phyloP scores from a whole-genome alignment of 75 land plant genomes.

The Larix kaempferi region DNA sequence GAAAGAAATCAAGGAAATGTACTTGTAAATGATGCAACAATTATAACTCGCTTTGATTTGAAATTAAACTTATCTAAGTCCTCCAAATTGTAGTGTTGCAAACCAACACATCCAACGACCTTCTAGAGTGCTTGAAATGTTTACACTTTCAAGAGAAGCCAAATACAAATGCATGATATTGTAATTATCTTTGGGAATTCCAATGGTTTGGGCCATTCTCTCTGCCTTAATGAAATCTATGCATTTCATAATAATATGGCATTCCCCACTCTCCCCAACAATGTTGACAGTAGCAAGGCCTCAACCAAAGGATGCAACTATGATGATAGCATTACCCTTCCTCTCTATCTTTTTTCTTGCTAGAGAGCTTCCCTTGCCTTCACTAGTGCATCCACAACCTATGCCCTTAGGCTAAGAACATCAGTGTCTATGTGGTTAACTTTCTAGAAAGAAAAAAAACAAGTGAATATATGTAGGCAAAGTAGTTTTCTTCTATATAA shows the following conservation, averaged over 20 bases:
- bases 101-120: conserved; percentile 61
- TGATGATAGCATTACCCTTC: conserved; percentile 76
- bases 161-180: conserved; percentile 96
- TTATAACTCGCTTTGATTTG: too few relatives aligned
- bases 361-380: conserved; percentile 25
- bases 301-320: conserved; percentile 97
- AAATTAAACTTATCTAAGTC: too few relatives aligned
- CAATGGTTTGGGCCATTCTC: conserved; percentile 84
- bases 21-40: too few relatives aligned
- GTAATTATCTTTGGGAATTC: conserved; percentile 83
- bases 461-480: neutral
- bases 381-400: conserved; percentile 66
- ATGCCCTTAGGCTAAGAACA: conserved; percentile 36
- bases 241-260: conserved; percentile 97
- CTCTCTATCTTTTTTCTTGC: conserved; percentile 74
- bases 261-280: conserved; percentile 82
- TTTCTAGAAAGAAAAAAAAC: conserved; percentile 10
- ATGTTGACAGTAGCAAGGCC: conserved; percentile 94
- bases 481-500: too few relatives aligned
- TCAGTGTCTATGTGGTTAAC: conserved; percentile 6
- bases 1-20: too few relatives aligned
- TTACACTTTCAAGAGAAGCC: conserved; percentile 93
- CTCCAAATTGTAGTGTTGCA: too few relatives aligned
- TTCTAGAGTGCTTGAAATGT: conserved; percentile 86
- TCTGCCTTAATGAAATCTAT: conserved; percentile 97